These are phyloP conservation scores for Rhizopus microsporus DNA, from an alignment of 371 early-diverging fungal species.

Conservation along the genomic window DNA sequence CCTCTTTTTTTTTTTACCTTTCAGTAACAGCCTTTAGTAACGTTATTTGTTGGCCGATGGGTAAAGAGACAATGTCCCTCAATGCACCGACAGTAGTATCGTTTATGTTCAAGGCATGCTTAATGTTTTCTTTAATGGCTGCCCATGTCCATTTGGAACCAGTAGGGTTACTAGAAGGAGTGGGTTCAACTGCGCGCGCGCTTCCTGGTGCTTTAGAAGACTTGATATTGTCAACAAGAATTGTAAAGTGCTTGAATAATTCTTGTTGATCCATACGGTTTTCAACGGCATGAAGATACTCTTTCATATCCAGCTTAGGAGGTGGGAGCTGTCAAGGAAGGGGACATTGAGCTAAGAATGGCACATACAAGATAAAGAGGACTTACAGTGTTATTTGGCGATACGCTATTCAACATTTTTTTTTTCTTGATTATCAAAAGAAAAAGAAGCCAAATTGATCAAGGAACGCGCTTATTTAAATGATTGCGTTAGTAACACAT, in stretches of 20 bases:
- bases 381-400: too few species aligned
- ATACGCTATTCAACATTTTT: too few species aligned
- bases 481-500: too few species aligned
- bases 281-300: background rate
- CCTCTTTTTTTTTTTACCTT: slow-evolving; percentile 26
- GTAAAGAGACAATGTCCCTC: slow-evolving; percentile 30
- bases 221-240: slow-evolving; percentile 1
- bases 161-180: slow-evolving; percentile 20
- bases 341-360: background rate
- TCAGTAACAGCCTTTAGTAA: slow-evolving; percentile 32
- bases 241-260: background rate
- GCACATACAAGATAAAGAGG: too few species aligned
- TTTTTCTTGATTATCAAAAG: background rate
- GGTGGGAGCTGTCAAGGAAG: background rate
- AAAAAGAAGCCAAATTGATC: too few species aligned
- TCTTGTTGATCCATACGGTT: background rate
- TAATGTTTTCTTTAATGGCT: slow-evolving; percentile 35
- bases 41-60: slow-evolving; percentile 29
- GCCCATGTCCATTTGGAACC: slow-evolving; percentile 35
- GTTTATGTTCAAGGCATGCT: slow-evolving; percentile 27
- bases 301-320: background rate
- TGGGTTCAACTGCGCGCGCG: slow-evolving; percentile 1
- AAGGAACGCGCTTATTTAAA: too few species aligned
- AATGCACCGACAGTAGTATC: slow-evolving; percentile 31
- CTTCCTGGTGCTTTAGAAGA: background rate